phyloP scores from a whole-genome alignment of 2,329 filamentous ascomycete genomes.

The Clarireedia homoeocarpa region DNA sequence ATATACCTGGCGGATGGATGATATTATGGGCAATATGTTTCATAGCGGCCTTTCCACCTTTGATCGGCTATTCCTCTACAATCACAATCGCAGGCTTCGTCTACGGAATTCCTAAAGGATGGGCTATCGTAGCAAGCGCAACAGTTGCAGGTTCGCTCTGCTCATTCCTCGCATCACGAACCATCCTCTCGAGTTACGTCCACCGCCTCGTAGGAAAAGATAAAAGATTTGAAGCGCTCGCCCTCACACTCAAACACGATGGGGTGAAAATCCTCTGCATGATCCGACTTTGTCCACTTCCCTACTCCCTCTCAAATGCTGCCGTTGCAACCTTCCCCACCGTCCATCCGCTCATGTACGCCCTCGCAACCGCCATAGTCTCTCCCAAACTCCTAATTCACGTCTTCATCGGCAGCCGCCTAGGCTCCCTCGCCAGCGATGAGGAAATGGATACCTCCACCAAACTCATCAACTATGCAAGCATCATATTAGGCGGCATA shows the following conservation, averaged over 20 bases:
- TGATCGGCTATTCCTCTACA: slow-evolving; percentile 63
- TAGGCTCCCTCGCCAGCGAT: slow-evolving; percentile 73
- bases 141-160: slow-evolving; percentile 71
- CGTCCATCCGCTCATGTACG: slow-evolving; percentile 68
- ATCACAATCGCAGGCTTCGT: slow-evolving; percentile 63
- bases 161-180: slow-evolving; percentile 74
- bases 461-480: slow-evolving; percentile 75
- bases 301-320: slow-evolving; percentile 88
- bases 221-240: slow-evolving; percentile 79
- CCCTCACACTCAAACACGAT: slow-evolving; percentile 82
- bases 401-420: slow-evolving; percentile 80
- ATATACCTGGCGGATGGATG: slow-evolving; percentile 60
- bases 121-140: slow-evolving; percentile 64
- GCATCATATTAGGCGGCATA: slow-evolving; percentile 63
- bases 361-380: slow-evolving; percentile 72
- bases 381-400: slow-evolving; percentile 84
- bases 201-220: slow-evolving; percentile 73
- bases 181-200: slow-evolving; percentile 71
- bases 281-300: slow-evolving; percentile 86
- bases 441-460: slow-evolving; percentile 74
- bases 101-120: slow-evolving; percentile 65
- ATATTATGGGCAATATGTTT: slow-evolving; percentile 61
- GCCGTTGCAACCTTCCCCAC: slow-evolving; percentile 91
- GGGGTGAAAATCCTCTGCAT: slow-evolving; percentile 83
- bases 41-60: slow-evolving; percentile 59